Percentiles rank a stretch among this genome's conserved stretches.
Evolutionary conservation across 2,329 filamentous ascomycete genomes (phyloP).

Genomic region (Eutypa lata): DNA sequence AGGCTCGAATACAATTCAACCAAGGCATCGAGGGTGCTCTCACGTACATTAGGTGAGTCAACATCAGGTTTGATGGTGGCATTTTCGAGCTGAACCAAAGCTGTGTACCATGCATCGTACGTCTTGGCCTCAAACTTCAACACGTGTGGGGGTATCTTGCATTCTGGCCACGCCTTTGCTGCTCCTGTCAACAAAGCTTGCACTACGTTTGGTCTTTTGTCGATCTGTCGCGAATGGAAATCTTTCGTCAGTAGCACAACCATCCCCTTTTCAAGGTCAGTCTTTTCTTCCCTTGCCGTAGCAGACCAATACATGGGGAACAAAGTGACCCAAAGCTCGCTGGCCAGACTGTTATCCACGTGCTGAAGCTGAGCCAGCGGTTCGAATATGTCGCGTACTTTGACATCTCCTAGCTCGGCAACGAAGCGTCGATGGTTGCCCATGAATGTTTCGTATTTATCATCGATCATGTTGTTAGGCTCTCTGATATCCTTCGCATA

Average conservation of each 20-base stretch:
- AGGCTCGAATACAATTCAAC: slow-evolving; percentile 87
- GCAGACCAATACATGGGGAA: slow-evolving; percentile 96
- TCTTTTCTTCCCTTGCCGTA: slow-evolving; percentile 79
- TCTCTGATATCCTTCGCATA: slow-evolving; percentile 68
- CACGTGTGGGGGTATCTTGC: slow-evolving; percentile 92
- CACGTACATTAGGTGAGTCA: slow-evolving; percentile 79
- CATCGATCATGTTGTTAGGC: slow-evolving; percentile 71
- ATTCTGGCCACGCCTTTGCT: slow-evolving; percentile 78
- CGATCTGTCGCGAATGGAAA: slow-evolving; percentile 90
- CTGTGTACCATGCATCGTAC: slow-evolving; percentile 97
- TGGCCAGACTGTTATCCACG: slow-evolving; percentile 74
- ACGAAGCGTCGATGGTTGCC: slow-evolving; percentile 79
- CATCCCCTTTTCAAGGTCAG: slow-evolving; percentile 86
- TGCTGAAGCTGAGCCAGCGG: slow-evolving; percentile 92
- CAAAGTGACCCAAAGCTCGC: slow-evolving; percentile 84
- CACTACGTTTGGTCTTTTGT: slow-evolving; percentile 92
- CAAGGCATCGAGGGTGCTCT: slow-evolving; percentile 95
- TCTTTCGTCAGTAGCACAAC: slow-evolving; percentile 91
- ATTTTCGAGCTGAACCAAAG: slow-evolving; percentile 84
- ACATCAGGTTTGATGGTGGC: slow-evolving; percentile 79
- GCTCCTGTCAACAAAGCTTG: slow-evolving; percentile 88
- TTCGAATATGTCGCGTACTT: slow-evolving; percentile 83
- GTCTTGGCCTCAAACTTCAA: slow-evolving; percentile 93
- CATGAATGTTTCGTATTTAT: slow-evolving; percentile 78
- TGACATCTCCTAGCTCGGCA: slow-evolving; percentile 78